A percentile compares a stretch with the other conserved stretches of the same genome.
Evolutionary conservation across 2,329 filamentous ascomycete genomes (phyloP).

Genomic region (Diaporthe helianthi): DNA sequence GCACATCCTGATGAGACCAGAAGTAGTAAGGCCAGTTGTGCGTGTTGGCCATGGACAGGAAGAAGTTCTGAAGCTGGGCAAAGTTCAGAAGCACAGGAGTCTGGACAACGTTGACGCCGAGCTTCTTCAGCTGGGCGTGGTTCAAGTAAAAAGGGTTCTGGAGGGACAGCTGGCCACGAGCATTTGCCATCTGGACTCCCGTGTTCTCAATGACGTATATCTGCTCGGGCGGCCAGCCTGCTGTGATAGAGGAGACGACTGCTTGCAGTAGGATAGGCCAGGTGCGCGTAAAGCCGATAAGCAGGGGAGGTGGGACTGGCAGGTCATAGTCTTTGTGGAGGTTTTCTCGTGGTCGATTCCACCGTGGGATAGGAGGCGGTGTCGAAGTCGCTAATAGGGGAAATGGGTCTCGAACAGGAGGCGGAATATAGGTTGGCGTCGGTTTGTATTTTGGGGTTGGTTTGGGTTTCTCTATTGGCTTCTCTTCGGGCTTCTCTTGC

Average conservation of each 20-base stretch:
- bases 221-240: slow-evolving; percentile 63
- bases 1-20: slow-evolving; percentile 61
- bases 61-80: slow-evolving; percentile 62
- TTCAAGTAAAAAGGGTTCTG: slow-evolving; percentile 66
- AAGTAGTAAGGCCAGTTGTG: slow-evolving; percentile 58
- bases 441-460: slow-evolving; percentile 38
- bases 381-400: slow-evolving; percentile 46
- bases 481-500: neutral
- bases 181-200: slow-evolving; percentile 61
- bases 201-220: slow-evolving; percentile 68
- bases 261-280: slow-evolving; percentile 63
- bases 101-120: slow-evolving; percentile 55
- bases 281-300: slow-evolving; percentile 66
- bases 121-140: slow-evolving; percentile 54
- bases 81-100: slow-evolving; percentile 59
- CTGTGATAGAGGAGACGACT: slow-evolving; percentile 63
- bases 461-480: neutral
- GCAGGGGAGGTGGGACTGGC: slow-evolving; percentile 54
- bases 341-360: slow-evolving; percentile 51
- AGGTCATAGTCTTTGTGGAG: slow-evolving; percentile 49
- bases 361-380: slow-evolving; percentile 51
- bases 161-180: slow-evolving; percentile 52
- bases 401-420: slow-evolving; percentile 51
- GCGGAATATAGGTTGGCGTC: slow-evolving; percentile 38
- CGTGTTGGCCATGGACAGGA: slow-evolving; percentile 51